Evolutionary conservation across 805 yeast genomes (phyloP), one percentile per base, ranked within the genome.

Genomic region (Phaffomyces opuntiae): DNA sequence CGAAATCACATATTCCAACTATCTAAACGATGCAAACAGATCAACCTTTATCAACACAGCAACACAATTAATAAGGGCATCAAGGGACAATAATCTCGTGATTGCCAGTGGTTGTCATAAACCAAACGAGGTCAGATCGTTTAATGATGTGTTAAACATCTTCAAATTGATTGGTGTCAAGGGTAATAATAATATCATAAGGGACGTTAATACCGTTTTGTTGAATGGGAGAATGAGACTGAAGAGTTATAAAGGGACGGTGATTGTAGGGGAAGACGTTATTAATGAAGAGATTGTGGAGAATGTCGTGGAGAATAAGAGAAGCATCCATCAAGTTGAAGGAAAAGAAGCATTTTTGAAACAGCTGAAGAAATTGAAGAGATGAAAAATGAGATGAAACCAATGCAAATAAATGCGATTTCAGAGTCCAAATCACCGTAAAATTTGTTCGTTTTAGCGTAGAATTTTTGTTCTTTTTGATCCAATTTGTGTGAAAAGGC

Each of bases 41-140:
- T 72, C 81, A 36, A 78, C 77, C 44, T 79, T 85, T 50, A 80
- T 90, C 36, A 72, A 81, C 32, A 90, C 88, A 60, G 77, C 81
- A 2, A 72, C 85, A 46, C 81, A 86, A 55, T 73, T 93, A 14
- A 73, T 88, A 11, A 67, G 99, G 51, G 87, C 96, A 12, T 76
- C 95, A 0, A 72, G 99, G 53, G 75, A 80, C 16, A 74, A 88
- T 38, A 97, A 97, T 0, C 59, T 93, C 16, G 72, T 93, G 2
- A 70, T 88, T 6, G 78, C 91, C 12, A 79, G 91, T 56, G 97
- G 96, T 3, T 87, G 93, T 0, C 47, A 55, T 3, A 60, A 65
- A 27, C 71, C 83, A 2, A 60, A 78, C 31, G 80, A 78, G 38
- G 65, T 80, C n/a, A 69, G 98, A 50, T 77, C 80, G 29, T 77